Conservation (phyloP, 768 basidiomycete genomes). For the Collybia mongolica region DNA sequence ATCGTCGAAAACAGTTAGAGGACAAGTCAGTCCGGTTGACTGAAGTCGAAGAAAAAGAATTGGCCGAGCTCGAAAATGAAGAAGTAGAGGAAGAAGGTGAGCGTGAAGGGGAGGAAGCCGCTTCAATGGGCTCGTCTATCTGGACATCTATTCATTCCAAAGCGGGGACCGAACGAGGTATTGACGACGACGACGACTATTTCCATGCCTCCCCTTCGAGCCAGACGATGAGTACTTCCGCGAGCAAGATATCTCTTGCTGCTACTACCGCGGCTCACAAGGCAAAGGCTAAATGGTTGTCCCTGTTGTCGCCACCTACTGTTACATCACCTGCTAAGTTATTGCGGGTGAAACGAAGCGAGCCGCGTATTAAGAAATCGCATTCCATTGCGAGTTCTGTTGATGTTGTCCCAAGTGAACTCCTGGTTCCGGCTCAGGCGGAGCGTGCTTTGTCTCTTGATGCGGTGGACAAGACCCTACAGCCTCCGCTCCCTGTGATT, state of each 20-base stretch:
- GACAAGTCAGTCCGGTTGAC: conserved; percentile 28
- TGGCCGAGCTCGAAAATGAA: conserved; percentile 31
- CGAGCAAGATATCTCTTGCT: conserved; percentile 36
- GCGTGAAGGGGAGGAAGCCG: conserved; percentile 38
- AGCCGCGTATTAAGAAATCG: background rate
- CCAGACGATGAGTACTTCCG: conserved; percentile 24
- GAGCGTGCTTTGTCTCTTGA: conserved; percentile 14
- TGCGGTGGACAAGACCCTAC: conserved; percentile 8
- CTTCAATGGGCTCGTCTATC: conserved; percentile 53
- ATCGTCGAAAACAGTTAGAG: conserved; percentile 30
- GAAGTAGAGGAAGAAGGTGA: conserved; percentile 42
- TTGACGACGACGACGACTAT: conserved; percentile 36
- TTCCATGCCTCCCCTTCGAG: conserved; percentile 29
- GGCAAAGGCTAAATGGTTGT: conserved; percentile 55
- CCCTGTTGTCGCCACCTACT: conserved; percentile 38
- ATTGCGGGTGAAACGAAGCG: background rate
- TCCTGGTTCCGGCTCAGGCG: background rate
- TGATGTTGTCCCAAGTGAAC: conserved; percentile 7
- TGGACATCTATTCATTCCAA: conserved; percentile 47
- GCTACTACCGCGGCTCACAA: conserved; percentile 40
- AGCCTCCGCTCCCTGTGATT: conserved; percentile 28
- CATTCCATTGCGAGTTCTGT: conserved; percentile 10
- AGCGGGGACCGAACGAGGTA: conserved; percentile 30
- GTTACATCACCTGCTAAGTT: conserved; percentile 16
- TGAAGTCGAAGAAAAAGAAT: conserved; percentile 40